phyloP scores from a whole-genome alignment of 2,329 filamentous ascomycete genomes.

The Fusarium pseudoanthophilum region DNA sequence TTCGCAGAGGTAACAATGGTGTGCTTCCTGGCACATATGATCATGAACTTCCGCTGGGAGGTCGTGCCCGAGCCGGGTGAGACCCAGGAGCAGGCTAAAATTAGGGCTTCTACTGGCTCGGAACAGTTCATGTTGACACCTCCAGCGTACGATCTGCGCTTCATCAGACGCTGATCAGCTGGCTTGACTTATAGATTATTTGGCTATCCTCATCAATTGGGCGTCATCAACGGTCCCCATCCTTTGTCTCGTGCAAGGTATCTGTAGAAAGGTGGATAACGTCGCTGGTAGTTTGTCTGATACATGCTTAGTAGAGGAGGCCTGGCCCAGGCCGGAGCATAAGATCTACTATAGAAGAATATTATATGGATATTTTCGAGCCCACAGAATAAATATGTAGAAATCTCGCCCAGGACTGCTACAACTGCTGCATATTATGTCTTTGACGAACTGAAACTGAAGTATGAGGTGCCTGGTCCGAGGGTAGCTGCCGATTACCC shows the following conservation, averaged over 20 bases:
- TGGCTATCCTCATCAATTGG: neutral
- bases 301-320: neutral
- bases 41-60: neutral
- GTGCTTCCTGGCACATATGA: neutral
- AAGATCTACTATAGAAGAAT: too few relatives aligned
- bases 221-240: accelerated
- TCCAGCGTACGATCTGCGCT: neutral
- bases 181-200: accelerated
- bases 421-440: neutral
- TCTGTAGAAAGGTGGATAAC: accelerated
- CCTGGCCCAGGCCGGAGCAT: accelerated
- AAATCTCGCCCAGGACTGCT: accelerated
- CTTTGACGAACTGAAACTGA: neutral
- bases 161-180: neutral
- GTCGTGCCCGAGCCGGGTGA: neutral
- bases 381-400: too few relatives aligned
- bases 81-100: neutral
- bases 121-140: neutral
- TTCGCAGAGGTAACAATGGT: neutral
- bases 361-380: too few relatives aligned
- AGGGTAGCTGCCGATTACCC: neutral
- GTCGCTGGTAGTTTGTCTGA: accelerated
- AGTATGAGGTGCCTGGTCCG: accelerated
- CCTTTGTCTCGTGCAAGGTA: accelerated
- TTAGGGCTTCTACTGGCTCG: neutral